Conservation (phyloP, 2,329 filamentous ascomycete genomes). For the Coniochaeta sp. region DNA sequence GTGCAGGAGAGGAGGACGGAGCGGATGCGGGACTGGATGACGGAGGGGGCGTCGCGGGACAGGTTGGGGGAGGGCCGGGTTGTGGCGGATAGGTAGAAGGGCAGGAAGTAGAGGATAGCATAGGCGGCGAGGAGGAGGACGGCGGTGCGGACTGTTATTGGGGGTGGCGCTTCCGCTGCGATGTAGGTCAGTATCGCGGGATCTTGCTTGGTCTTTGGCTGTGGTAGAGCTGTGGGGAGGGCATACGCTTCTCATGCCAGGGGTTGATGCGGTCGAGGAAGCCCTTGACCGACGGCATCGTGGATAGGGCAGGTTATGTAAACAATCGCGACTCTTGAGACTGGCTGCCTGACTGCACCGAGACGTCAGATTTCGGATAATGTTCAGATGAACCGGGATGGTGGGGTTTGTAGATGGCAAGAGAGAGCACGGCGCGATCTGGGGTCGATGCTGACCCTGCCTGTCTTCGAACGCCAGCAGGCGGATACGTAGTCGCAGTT, state of each 20-base stretch:
- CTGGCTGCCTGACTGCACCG: neutral
- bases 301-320: neutral
- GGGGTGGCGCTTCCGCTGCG: conserved; percentile 20
- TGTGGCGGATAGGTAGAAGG: conserved; percentile 75
- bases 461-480: neutral
- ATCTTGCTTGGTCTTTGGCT: neutral
- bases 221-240: neutral
- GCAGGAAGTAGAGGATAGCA: conserved; percentile 82
- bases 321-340: neutral
- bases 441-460: neutral
- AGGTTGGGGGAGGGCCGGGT: conserved; percentile 74
- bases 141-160: conserved; percentile 30
- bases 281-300: conserved; percentile 13
- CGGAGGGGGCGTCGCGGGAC: conserved; percentile 79
- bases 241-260: neutral
- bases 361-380: neutral
- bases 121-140: conserved; percentile 47
- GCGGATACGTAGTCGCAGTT: neutral
- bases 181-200: neutral
- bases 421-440: neutral
- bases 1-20: conserved; percentile 72
- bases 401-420: neutral
- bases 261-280: conserved; percentile 14
- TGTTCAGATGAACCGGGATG: neutral
- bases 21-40: conserved; percentile 79